These are phyloP conservation scores for Rhodotorula sp. DNA, from an alignment of 1,284 basidiomycete genomes.

Conservation along the genomic window DNA sequence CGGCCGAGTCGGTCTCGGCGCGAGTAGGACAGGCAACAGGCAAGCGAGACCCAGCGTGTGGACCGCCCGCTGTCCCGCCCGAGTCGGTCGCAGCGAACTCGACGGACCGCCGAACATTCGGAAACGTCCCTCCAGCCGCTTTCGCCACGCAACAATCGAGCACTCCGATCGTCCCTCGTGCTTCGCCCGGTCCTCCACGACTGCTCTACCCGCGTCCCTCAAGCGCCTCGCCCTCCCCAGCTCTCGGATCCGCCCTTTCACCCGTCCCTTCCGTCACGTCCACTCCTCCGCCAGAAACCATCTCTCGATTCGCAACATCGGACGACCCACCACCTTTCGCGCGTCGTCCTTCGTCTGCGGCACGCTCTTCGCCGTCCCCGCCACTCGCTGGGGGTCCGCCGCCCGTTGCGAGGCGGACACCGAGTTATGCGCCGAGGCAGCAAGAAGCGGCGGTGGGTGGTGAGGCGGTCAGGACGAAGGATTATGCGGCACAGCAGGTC, in stretches of 20 bases:
- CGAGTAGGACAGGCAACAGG: not conserved
- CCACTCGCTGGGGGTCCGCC: not conserved
- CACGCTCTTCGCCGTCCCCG: slow-evolving; percentile 12
- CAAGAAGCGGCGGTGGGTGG: not conserved
- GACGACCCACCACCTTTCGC: slow-evolving; percentile 37
- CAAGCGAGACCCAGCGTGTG: not conserved
- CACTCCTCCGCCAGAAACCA: not conserved
- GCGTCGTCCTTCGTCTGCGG: slow-evolving; percentile 10
- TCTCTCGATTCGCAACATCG: slow-evolving; percentile 3
- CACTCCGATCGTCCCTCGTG: not conserved
- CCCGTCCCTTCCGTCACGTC: not conserved
- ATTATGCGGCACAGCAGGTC: not conserved
- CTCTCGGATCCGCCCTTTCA: not conserved
- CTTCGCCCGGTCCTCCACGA: not conserved
- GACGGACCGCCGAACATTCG: not conserved
- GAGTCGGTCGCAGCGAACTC: slow-evolving; percentile 45
- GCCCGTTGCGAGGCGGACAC: not conserved
- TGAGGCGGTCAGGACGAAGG: not conserved
- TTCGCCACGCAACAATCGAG: not conserved
- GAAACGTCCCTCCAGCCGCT: not conserved
- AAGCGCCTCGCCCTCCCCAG: slow-evolving; percentile 33
- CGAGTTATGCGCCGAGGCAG: slow-evolving; percentile 29
- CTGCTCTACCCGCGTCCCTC: not conserved
- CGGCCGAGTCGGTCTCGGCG: slow-evolving; percentile 23
- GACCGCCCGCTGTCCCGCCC: slow-evolving; percentile 66